phyloP scores from a whole-genome alignment of 257 asterid genomes.

The Hygrophila difformis region DNA sequence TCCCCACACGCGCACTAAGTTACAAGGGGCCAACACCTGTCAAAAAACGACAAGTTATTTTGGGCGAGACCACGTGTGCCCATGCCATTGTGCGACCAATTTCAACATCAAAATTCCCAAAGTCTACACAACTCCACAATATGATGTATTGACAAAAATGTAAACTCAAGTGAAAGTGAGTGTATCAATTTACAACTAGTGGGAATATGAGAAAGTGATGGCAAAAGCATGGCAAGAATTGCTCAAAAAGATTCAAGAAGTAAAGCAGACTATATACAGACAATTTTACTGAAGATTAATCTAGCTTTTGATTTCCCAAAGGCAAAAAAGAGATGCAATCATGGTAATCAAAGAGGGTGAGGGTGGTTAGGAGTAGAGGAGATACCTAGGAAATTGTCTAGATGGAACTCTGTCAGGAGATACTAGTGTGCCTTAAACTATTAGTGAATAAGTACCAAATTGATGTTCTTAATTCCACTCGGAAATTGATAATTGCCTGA shows the following conservation, averaged over 20 bases:
- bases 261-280: too few relatives aligned
- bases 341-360: background rate
- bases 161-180: too few relatives aligned
- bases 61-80: background rate
- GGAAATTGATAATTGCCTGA: slow-evolving; percentile 1
- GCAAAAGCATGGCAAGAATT: too few relatives aligned
- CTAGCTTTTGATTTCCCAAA: too few relatives aligned
- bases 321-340: background rate
- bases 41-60: slow-evolving; percentile 9
- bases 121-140: too few relatives aligned
- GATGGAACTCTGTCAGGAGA: slow-evolving; percentile 1
- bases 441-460: slow-evolving; percentile 5
- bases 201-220: too few relatives aligned
- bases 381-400: background rate
- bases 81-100: background rate
- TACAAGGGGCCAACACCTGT: slow-evolving; percentile 3
- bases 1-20: slow-evolving; percentile 2
- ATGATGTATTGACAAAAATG: too few relatives aligned
- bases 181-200: too few relatives aligned
- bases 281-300: too few relatives aligned
- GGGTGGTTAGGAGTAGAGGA: background rate
- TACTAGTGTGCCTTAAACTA: slow-evolving; percentile 2
- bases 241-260: too few relatives aligned
- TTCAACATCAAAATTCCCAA: too few relatives aligned
- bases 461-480: slow-evolving; percentile 4